Evolutionary conservation across 1,284 basidiomycete genomes (phyloP).

Genomic region (Pisolithus thermaeus): DNA sequence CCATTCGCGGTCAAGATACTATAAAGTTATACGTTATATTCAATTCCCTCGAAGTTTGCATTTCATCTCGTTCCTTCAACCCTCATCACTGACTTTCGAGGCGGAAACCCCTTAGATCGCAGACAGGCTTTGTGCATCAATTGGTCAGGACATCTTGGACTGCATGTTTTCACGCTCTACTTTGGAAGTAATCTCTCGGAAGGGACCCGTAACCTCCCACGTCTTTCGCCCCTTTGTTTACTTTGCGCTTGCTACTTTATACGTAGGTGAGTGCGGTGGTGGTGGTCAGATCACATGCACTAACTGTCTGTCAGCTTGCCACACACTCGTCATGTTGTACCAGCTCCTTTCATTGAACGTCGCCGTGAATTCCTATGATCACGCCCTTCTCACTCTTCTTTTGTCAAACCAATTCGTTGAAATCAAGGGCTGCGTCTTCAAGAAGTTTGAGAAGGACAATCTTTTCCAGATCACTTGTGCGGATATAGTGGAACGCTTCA

Average conservation of each 20-base stretch:
- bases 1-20: constrained; percentile 96
- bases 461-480: constrained; percentile 99
- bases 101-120: constrained; percentile 61
- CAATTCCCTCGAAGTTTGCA: constrained; percentile 86
- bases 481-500: constrained; percentile 98
- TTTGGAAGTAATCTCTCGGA: constrained; percentile 67
- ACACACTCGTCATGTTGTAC: constrained; percentile 95
- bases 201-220: constrained; percentile 51
- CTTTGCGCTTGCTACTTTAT: constrained; percentile 79
- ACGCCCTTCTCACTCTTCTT: constrained; percentile 89
- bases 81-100: background rate
- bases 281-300: background rate
- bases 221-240: constrained; percentile 79
- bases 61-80: background rate
- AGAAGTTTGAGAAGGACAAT: constrained; percentile 99
- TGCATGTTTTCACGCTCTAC: constrained; percentile 94
- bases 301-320: constrained; percentile 53
- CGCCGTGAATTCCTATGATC: constrained; percentile 97
- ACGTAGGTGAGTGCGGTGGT: constrained; percentile 60
- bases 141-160: constrained; percentile 96
- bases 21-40: constrained; percentile 99
- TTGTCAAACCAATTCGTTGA: constrained; percentile 99
- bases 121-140: constrained; percentile 91
- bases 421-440: constrained; percentile 99
- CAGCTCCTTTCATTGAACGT: constrained; percentile 95